Conservation (phyloP, 1,284 basidiomycete genomes). For the Ganoderma lucidum region DNA sequence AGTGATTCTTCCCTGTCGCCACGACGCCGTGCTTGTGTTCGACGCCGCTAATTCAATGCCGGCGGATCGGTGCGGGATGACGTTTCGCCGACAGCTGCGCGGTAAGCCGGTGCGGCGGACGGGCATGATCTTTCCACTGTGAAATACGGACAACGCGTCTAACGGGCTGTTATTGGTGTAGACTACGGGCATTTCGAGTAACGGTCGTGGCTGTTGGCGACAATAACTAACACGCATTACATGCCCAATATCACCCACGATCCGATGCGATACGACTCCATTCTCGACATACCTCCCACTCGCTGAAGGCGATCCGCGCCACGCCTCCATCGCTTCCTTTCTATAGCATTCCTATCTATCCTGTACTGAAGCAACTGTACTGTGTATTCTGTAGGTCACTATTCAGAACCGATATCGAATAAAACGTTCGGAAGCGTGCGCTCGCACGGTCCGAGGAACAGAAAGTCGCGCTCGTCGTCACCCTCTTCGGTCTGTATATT, state of each 20-base stretch:
- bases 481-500: background rate
- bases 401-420: background rate
- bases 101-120: too few relatives aligned
- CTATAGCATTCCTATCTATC: background rate
- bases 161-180: background rate
- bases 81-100: background rate
- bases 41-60: too few relatives aligned
- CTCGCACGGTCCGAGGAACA: conserved; percentile 1
- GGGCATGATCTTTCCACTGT: background rate
- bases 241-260: too few relatives aligned
- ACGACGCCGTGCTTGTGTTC: background rate
- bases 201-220: background rate
- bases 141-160: background rate
- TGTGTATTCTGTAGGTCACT: background rate
- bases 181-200: background rate
- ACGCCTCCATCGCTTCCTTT: background rate
- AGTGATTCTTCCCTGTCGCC: background rate
- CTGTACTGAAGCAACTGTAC: background rate
- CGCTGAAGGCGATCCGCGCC: background rate
- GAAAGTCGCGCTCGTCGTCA: background rate
- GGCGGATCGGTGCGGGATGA: background rate
- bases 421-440: background rate
- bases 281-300: background rate
- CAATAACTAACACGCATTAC: too few relatives aligned
- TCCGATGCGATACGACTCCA: too few relatives aligned